These are phyloP conservation scores for Colletotrichum magnum DNA, from an alignment of 2,329 filamentous ascomycete species.

Conservation along the genomic window DNA sequence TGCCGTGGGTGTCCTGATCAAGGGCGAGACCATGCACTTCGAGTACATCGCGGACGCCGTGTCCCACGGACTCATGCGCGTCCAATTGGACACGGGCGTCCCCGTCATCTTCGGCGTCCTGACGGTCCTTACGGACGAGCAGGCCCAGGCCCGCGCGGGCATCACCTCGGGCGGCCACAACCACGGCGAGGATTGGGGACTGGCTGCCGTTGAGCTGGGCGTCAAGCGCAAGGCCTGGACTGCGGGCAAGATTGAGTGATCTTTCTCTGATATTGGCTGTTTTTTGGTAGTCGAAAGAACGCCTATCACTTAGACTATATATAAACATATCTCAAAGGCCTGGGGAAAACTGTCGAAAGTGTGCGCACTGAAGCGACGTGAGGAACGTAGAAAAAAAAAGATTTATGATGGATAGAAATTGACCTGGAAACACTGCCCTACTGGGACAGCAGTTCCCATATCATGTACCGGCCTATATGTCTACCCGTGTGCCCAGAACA, in stretches of 20 bases:
- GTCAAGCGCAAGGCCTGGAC: slow-evolving; percentile 89
- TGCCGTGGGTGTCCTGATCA: slow-evolving; percentile 95
- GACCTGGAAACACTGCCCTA: no score
- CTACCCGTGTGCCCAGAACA: no score
- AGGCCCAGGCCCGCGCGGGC: slow-evolving; percentile 88
- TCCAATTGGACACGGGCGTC: slow-evolving; percentile 89
- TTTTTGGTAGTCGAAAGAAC: no score
- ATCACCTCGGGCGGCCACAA: slow-evolving; percentile 81
- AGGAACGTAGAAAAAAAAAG: no score
- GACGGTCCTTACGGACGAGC: slow-evolving; percentile 89
- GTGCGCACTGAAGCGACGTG: no score
- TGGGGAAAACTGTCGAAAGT: no score
- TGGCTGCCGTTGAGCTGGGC: slow-evolving; percentile 93
- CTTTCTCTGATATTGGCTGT: no score
- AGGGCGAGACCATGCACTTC: slow-evolving; percentile 99
- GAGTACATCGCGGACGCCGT: slow-evolving; percentile 97
- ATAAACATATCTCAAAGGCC: no score
- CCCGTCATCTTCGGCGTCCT: slow-evolving; percentile 94
- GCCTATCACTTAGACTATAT: no score
- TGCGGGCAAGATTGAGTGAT: slow-evolving; percentile 72
- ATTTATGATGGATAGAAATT: no score
- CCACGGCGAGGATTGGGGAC: slow-evolving; percentile 97
- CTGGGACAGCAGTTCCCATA: no score
- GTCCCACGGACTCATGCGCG: slow-evolving; percentile 92
- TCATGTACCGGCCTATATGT: no score